phyloP scores from a whole-genome alignment of 2,329 filamentous ascomycete species.

The Alternaria sp. region DNA sequence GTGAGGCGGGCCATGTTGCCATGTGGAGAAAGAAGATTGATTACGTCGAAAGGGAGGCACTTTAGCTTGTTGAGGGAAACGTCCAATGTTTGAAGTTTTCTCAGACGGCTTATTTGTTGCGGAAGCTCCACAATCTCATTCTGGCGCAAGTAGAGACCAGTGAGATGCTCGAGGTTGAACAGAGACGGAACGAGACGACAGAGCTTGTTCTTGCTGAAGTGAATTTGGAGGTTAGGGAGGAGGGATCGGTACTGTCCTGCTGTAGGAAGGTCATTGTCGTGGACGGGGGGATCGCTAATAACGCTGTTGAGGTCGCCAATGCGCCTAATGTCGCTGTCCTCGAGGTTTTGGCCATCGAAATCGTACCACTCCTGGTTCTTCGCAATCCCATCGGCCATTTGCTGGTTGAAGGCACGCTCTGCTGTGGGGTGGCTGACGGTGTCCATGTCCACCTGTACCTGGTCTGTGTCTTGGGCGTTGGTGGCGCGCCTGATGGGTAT shows the following conservation, averaged over 20 bases:
- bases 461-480: background rate
- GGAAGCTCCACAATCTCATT: conserved; percentile 44
- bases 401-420: conserved; percentile 21
- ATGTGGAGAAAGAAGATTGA: conserved; percentile 28
- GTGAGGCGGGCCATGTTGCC: conserved; percentile 26
- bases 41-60: conserved; percentile 40
- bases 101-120: conserved; percentile 34
- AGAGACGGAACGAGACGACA: conserved; percentile 32
- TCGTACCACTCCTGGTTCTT: conserved; percentile 28
- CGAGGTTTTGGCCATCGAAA: conserved; percentile 24
- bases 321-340: conserved; percentile 36
- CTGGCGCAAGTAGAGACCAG: conserved; percentile 31
- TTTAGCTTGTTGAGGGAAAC: conserved; percentile 36
- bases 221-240: conserved; percentile 37
- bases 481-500: conserved; percentile 8
- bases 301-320: conserved; percentile 39
- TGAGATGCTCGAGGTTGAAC: conserved; percentile 41
- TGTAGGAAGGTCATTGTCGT: conserved; percentile 36
- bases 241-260: conserved; percentile 45
- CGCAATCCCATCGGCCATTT: conserved; percentile 27
- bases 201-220: conserved; percentile 36
- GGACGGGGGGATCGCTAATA: conserved; percentile 35
- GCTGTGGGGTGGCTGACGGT: background rate
- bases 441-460: background rate
- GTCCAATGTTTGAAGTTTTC: conserved; percentile 33